phyloP scores from a whole-genome alignment of 345 rosid species.

The Eucalyptus curtisii region DNA sequence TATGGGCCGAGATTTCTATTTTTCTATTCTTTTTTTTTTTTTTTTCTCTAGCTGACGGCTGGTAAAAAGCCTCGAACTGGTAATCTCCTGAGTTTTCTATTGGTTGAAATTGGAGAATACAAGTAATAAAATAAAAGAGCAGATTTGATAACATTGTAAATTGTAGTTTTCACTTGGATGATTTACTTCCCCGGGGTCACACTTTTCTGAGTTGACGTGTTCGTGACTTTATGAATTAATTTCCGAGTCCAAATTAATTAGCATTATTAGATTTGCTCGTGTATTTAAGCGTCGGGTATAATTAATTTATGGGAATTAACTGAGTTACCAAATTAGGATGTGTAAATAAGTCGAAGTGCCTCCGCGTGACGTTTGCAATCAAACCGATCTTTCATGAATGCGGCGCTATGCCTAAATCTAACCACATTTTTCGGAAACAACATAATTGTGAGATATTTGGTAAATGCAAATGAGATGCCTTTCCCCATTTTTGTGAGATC shows the following conservation, averaged over 20 bases:
- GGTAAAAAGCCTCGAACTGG: not conserved
- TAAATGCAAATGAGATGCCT: not conserved
- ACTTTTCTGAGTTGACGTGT: not conserved
- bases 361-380: not conserved
- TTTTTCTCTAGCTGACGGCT: not conserved
- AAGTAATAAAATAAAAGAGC: not conserved
- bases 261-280: not conserved
- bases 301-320: not conserved
- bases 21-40: accelerated
- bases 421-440: not conserved
- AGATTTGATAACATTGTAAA: not conserved
- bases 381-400: not conserved
- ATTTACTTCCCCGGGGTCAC: accelerated
- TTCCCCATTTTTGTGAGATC: not conserved
- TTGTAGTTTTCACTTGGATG: not conserved
- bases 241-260: not conserved
- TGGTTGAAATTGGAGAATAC: not conserved
- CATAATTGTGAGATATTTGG: not conserved
- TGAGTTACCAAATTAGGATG: not conserved
- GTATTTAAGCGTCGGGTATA: accelerated
- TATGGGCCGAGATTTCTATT: not conserved
- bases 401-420: not conserved
- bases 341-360: not conserved
- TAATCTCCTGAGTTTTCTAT: not conserved
- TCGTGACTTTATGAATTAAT: accelerated